These are phyloP conservation scores for Phytophthora sp. DNA, from an alignment of 352 stramenopile genomes.

Conservation along the genomic window DNA sequence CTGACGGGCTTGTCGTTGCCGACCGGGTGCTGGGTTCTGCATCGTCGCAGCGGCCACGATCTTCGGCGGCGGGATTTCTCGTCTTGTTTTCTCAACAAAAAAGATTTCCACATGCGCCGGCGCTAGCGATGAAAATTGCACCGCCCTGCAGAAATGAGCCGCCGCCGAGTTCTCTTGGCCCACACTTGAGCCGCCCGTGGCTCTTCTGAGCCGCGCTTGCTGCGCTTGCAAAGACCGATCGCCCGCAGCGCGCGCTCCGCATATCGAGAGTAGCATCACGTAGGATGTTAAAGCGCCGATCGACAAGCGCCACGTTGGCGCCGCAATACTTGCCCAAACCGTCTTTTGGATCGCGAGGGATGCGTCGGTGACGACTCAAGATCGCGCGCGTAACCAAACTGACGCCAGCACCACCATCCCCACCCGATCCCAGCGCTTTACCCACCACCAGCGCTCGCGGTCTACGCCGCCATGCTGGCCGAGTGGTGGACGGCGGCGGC, in stretches of 20 bases:
- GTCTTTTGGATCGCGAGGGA: neutral
- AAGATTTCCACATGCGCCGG: constrained; percentile 1
- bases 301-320: neutral
- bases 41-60: neutral
- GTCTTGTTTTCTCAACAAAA: neutral
- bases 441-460: constrained; percentile 1
- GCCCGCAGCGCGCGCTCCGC: neutral
- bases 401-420: constrained; percentile 10
- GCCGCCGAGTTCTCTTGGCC: constrained; percentile 19
- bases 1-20: neutral
- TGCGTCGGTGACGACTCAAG: constrained; percentile 7
- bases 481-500: too few relatives aligned
- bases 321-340: too few relatives aligned
- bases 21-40: neutral
- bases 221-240: constrained; percentile 21
- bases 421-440: neutral
- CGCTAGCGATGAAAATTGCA: constrained; percentile 8
- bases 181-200: constrained; percentile 16
- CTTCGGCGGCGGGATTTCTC: neutral
- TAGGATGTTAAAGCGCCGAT: neutral
- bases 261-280: neutral
- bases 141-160: constrained; percentile 25
- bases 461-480: constrained; percentile 12
- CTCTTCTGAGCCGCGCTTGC: constrained; percentile 28
- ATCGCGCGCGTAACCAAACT: neutral